Conservation (phyloP, 2,329 filamentous ascomycete genomes). For the Aureobasidium sp. region DNA sequence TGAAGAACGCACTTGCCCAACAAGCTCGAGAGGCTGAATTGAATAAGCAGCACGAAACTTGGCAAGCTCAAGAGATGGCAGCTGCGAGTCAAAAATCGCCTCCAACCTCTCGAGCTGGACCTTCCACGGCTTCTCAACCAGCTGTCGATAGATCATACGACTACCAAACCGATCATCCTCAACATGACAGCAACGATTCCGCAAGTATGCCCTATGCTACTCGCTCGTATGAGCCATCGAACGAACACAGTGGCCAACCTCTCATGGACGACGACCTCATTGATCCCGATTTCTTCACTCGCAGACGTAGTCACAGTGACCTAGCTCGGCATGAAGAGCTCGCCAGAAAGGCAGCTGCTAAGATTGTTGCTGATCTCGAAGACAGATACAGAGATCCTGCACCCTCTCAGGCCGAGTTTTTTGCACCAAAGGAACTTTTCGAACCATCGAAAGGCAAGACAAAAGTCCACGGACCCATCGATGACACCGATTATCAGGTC, state of each 20-base stretch:
- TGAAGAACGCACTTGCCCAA: slow-evolving; percentile 1
- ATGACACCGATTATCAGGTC: slow-evolving; percentile 36
- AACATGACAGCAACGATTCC: slow-evolving; percentile 11
- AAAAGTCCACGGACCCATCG: slow-evolving; percentile 33
- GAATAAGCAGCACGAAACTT: slow-evolving; percentile 20
- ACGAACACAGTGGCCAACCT: slow-evolving; percentile 29
- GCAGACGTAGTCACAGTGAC: slow-evolving; percentile 23
- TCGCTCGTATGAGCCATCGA: slow-evolving; percentile 23
- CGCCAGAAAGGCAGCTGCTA: slow-evolving; percentile 28
- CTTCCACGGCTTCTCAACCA: slow-evolving; percentile 4
- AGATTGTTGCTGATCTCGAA: slow-evolving; percentile 37
- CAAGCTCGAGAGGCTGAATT: slow-evolving; percentile 11
- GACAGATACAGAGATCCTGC: slow-evolving; percentile 32
- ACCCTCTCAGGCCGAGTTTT: slow-evolving; percentile 39
- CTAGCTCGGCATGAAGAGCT: slow-evolving; percentile 21
- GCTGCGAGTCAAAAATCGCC: neutral
- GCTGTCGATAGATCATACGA: neutral
- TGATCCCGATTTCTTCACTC: slow-evolving; percentile 38
- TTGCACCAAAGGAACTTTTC: slow-evolving; percentile 39
- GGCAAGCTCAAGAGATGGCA: neutral
- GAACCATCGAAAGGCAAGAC: slow-evolving; percentile 31
- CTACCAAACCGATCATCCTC: neutral
- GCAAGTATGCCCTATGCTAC: neutral
- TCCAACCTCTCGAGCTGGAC: neutral
- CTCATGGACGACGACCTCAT: slow-evolving; percentile 40